Evolutionary conservation across 2,329 filamentous ascomycete genomes (phyloP), one percentile per base, ranked within the genome.

Genomic region (Curvularia sp.): DNA sequence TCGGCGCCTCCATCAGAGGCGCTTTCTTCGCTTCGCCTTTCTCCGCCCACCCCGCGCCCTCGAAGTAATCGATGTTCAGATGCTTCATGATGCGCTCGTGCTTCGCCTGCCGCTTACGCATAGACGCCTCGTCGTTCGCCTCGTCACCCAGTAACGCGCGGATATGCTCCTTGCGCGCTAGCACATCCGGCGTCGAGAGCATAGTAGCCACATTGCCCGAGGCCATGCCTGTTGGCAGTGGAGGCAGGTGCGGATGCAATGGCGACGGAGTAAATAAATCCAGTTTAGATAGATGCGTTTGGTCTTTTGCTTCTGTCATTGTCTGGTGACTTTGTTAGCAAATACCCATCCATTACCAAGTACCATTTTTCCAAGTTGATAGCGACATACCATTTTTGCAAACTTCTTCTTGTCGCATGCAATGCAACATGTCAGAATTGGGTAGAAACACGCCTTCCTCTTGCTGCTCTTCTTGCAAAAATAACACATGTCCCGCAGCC

Each of bases 221-320:
- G 9, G 69, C 68, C 4, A 53, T 42, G 3, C 69, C 70, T 7
- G 62, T 53, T 15, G 56, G 53, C 1, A 75, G 58, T 5, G 64
- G 65, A 2, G 69, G 66, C 0, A 75, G 63, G 4, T 49, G 10
- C 1, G 72, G 68, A 44, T 75, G 67, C 8, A 74, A 53, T 1
- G 38, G 33, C 42, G 70, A 73, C 3, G 73, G 73, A 0, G 74
- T 75, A 57, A 75, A 75, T 12, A 76, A 60, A 48, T 75, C 72
- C 31, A 75, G 67, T 46, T 75, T 74, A 0, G 69, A 71, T 22
- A 75, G 68, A 4, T 55, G 22, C 20, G 70, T 59, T n/a, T 55
- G 52, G 28, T 48, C 56, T 5, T 47, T 57, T 8, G 70, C 73
- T 31, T 65, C 53, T 0, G 72, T 74, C 71, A 73, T 75, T 31